Conservation (phyloP, 1,139 yeast species). For the Protomyces pachydermus region DNA sequence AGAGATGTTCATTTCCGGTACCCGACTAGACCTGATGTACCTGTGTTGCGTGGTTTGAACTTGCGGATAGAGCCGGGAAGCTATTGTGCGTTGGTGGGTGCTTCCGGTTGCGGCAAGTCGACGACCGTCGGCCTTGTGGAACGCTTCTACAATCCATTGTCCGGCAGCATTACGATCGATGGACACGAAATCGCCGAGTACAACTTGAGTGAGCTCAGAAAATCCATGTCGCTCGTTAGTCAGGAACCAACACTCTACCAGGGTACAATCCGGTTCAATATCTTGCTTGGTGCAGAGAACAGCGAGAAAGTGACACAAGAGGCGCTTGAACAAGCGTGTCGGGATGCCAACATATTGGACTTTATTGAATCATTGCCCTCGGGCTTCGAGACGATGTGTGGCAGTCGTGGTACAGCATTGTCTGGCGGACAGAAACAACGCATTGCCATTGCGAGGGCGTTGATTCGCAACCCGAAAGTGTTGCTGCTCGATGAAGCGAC, state of each 20-base stretch:
- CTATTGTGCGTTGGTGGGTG: constrained; percentile 88
- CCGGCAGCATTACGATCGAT: constrained; percentile 64
- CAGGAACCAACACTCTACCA: constrained; percentile 87
- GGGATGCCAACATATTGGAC: constrained; percentile 72
- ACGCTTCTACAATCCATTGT: constrained; percentile 69
- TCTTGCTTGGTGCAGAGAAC: constrained; percentile 61
- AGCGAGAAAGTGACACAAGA: constrained; percentile 51
- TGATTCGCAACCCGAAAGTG: constrained; percentile 52
- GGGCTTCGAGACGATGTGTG: constrained; percentile 75
- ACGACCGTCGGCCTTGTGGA: constrained; percentile 79
- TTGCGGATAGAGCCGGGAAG: constrained; percentile 71
- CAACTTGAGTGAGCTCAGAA: constrained; percentile 66
- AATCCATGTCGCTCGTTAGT: constrained; percentile 69
- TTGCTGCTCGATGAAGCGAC: constrained; percentile 70
- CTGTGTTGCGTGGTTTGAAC: constrained; percentile 63
- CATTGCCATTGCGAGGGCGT: constrained; percentile 69
- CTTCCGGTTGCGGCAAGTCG: constrained; percentile 92
- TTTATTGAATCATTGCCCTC: constrained; percentile 74
- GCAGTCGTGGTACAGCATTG: constrained; percentile 63
- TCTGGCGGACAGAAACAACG: constrained; percentile 83
- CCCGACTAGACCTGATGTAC: constrained; percentile 74
- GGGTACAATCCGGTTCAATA: constrained; percentile 79
- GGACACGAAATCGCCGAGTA: constrained; percentile 68
- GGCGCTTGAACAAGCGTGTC: constrained; percentile 63
- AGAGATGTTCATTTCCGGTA: constrained; percentile 65